Conservation (phyloP, 345 rosid genomes). For the Arabis alpina region DNA sequence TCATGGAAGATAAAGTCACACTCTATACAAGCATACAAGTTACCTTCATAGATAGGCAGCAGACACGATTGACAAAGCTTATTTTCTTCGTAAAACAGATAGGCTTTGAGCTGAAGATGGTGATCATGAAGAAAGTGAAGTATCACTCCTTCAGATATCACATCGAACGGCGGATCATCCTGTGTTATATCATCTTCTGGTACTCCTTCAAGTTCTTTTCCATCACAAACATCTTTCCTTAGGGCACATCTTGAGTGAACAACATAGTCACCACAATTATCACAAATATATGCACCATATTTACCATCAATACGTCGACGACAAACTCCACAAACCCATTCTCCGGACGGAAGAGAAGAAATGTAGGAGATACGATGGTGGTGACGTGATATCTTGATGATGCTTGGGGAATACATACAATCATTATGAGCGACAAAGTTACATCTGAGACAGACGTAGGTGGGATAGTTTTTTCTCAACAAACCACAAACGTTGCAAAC, state of each 20-base stretch:
- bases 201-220: background rate
- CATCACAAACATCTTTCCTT: conserved; percentile 17
- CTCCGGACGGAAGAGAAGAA: background rate
- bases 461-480: background rate
- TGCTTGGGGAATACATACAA: conserved; percentile 6
- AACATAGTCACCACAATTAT: conserved; percentile 1
- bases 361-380: background rate
- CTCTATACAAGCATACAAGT: background rate
- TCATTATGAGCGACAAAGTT: background rate
- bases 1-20: background rate
- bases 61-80: background rate
- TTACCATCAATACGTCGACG: background rate
- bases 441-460: conserved; percentile 13
- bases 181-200: background rate
- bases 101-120: background rate
- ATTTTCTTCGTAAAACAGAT: background rate
- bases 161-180: background rate
- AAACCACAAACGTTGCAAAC: conserved; percentile 22
- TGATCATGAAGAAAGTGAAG: conserved; percentile 20
- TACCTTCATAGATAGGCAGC: background rate
- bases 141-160: background rate
- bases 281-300: conserved; percentile 24
- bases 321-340: conserved; percentile 33
- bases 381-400: conserved; percentile 26
- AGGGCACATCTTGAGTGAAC: conserved; percentile 32